phyloP scores from a whole-genome alignment of 768 basidiomycete genomes.

The Macrocybe gigantea region DNA sequence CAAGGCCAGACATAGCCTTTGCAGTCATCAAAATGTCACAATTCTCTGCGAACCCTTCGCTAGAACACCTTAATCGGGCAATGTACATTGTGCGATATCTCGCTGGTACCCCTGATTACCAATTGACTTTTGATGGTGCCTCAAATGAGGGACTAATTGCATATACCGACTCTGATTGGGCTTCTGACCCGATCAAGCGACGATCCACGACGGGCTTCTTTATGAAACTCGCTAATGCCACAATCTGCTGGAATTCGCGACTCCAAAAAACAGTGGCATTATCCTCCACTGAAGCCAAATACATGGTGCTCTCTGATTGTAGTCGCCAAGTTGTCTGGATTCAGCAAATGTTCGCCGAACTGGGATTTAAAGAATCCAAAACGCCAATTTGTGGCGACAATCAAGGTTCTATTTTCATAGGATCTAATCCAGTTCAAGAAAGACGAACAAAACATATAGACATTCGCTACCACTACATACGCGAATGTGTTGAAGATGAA shows the following conservation, averaged over 20 bases:
- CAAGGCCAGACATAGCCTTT: constrained; percentile 12
- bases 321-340: constrained; percentile 22
- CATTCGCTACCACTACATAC: constrained; percentile 7
- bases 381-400: constrained; percentile 18
- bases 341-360: constrained; percentile 15
- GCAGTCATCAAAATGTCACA: constrained; percentile 6
- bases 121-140: constrained; percentile 3
- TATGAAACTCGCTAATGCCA: constrained; percentile 21
- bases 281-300: constrained; percentile 32
- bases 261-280: constrained; percentile 26
- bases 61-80: constrained; percentile 12
- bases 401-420: constrained; percentile 7
- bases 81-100: constrained; percentile 16
- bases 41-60: constrained; percentile 14
- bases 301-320: constrained; percentile 21
- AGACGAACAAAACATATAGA: constrained; percentile 6
- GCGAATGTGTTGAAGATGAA: constrained; percentile 5
- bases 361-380: constrained; percentile 8
- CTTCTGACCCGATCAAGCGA: constrained; percentile 11
- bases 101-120: constrained; percentile 10
- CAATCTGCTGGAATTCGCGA: constrained; percentile 27
- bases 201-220: constrained; percentile 27
- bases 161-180: constrained; percentile 16
- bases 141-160: background rate
- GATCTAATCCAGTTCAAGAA: constrained; percentile 6